phyloP scores from a whole-genome alignment of 1,284 basidiomycete genomes.

The Trichosporon sp. region DNA sequence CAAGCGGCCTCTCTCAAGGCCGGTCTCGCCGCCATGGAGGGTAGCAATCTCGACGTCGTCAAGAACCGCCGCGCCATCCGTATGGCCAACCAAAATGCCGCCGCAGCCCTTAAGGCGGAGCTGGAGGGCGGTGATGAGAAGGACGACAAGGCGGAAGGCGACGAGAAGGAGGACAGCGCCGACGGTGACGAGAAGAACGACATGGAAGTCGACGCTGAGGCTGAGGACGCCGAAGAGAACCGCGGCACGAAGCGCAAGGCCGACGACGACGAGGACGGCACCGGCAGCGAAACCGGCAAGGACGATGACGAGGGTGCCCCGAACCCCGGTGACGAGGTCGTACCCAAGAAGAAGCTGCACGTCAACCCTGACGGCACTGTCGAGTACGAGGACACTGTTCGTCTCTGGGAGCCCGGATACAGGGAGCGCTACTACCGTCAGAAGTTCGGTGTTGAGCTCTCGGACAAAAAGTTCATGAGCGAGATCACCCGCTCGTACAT shows the following conservation, averaged over 20 bases:
- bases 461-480: conserved; percentile 73
- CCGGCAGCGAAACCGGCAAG: conserved; percentile 43
- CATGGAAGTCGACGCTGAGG: conserved; percentile 20
- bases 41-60: conserved; percentile 81
- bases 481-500: conserved; percentile 81
- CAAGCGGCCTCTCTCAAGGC: conserved; percentile 59
- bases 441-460: conserved; percentile 82
- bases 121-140: conserved; percentile 62
- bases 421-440: conserved; percentile 91
- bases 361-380: conserved; percentile 72
- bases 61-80: conserved; percentile 84
- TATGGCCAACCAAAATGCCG: conserved; percentile 94
- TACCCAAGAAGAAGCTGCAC: conserved; percentile 63
- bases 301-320: conserved; percentile 56
- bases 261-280: conserved; percentile 58
- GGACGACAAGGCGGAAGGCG: conserved; percentile 30
- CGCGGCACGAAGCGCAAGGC: conserved; percentile 70
- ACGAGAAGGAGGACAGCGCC: conserved; percentile 34
- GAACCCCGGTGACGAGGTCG: conserved; percentile 57
- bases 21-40: conserved; percentile 57
- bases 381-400: conserved; percentile 84
- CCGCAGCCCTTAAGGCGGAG: conserved; percentile 89
- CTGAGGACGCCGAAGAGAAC: conserved; percentile 25
- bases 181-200: conserved; percentile 30
- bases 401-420: conserved; percentile 94